These are phyloP conservation scores for Ramichloridium luteum DNA, from an alignment of 2,329 filamentous ascomycete species.

Conservation along the genomic window DNA sequence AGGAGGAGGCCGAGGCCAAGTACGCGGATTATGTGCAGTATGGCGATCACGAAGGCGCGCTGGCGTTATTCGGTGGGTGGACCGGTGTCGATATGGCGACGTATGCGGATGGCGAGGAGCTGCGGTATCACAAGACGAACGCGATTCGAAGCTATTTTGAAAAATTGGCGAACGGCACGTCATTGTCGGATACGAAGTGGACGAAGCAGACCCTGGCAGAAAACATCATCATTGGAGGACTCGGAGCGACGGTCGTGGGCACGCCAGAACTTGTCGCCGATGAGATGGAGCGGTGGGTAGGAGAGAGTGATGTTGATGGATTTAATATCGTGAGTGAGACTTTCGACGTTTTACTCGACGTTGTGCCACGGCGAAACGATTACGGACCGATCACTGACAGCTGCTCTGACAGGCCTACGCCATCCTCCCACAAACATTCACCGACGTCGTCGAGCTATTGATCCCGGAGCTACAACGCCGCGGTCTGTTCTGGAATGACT, in stretches of 20 bases:
- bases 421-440: conserved; percentile 55
- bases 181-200: conserved; percentile 46
- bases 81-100: conserved; percentile 53
- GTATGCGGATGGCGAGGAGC: conserved; percentile 52
- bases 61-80: conserved; percentile 64
- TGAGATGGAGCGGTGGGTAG: conserved; percentile 53
- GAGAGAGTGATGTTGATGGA: conserved; percentile 58
- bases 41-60: conserved; percentile 52
- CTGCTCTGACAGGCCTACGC: conserved; percentile 41
- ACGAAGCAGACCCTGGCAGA: conserved; percentile 59
- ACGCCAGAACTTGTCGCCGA: conserved; percentile 55
- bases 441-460: conserved; percentile 53
- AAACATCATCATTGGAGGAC: conserved; percentile 55
- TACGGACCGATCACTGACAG: no score
- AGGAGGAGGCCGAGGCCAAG: conserved; percentile 54
- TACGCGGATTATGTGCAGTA: conserved; percentile 49
- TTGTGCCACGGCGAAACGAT: conserved; percentile 2
- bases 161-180: conserved; percentile 36
- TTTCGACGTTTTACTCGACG: not conserved
- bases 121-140: conserved; percentile 49
- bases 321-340: conserved; percentile 60
- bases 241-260: conserved; percentile 53
- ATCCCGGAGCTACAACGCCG: conserved; percentile 50
- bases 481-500: conserved; percentile 45
- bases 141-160: conserved; percentile 47